phyloP scores from a whole-genome alignment of 108 stramenopile species.

The Nitzschia palea region DNA sequence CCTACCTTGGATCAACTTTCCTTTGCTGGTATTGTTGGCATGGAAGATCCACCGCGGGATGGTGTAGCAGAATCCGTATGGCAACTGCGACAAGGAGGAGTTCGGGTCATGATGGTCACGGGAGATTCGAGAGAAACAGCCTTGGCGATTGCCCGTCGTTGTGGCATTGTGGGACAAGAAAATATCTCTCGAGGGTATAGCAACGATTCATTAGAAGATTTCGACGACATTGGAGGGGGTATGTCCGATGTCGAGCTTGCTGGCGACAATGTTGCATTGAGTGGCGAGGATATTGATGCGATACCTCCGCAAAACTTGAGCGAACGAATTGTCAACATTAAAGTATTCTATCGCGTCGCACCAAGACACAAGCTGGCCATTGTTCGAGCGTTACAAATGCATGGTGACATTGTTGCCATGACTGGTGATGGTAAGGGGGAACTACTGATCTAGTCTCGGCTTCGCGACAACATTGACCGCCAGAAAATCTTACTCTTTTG shows the following conservation, averaged over 20 bases:
- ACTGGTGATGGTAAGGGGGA: constrained; percentile 83
- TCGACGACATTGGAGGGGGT: neutral
- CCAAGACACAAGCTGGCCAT: constrained; percentile 95
- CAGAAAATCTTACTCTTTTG: no score
- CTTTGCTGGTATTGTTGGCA: constrained; percentile 90
- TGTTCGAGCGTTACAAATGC: constrained; percentile 88
- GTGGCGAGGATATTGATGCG: constrained; percentile 76
- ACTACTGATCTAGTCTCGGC: no score
- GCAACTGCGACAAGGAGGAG: constrained; percentile 78
- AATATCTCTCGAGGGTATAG: neutral
- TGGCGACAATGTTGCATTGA: constrained; percentile 42
- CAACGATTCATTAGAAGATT: neutral
- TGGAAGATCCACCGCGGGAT: constrained; percentile 92
- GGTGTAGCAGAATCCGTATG: constrained; percentile 81
- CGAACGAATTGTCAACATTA: constrained; percentile 69
- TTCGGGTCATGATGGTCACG: constrained; percentile 95
- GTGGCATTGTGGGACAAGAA: constrained; percentile 68
- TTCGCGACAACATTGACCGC: no score
- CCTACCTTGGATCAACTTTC: constrained; percentile 53
- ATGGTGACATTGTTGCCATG: constrained; percentile 96
- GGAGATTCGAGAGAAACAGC: constrained; percentile 97
- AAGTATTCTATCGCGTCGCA: constrained; percentile 94
- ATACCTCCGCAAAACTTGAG: constrained; percentile 65
- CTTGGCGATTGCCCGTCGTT: constrained; percentile 84
- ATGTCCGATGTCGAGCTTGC: constrained; percentile 41